Evolutionary conservation across 108 stramenopile genomes (phyloP), one percentile per base, ranked within the genome.

Genomic region (Fistulifera pelliculosa): DNA sequence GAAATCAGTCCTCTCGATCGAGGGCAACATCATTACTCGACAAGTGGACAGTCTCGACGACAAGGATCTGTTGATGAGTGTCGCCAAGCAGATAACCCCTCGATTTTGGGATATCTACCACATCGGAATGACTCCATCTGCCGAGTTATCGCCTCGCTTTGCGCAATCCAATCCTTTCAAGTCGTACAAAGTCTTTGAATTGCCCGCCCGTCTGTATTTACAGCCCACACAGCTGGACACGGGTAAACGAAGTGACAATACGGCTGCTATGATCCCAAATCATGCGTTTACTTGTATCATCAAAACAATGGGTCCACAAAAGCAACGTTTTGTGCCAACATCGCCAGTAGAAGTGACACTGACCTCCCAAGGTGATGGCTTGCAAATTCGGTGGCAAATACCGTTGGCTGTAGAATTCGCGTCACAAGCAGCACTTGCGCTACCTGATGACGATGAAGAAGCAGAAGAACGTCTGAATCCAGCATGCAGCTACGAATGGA

Each of bases 71-170:
- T 16, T 80, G 17, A 49, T 47, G 0, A 44, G 66, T 15, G 44
- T 90, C 1, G 54, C 69, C 16, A 41, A 54, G 10, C 86, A 90
- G 47, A 43, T 86, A 17, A 7, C 53, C 16, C 90, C 90, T 22
- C 70, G 83, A 13, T 91, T 91, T 59, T 91, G 90, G 90, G 90
- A 91, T 66, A 35, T 68, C 8, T 91, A 91, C 56, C 90, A 91
- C 60, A 76, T 87, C 52, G 85, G 83, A 19, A 91, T 91, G 90
- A 80, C 83, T 38, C 90, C 90, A 10, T 76, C 79, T 16, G 71
- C 83, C 24, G 85, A 91, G 57, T 19, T 74, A 25, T 48, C 60
- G 28, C 82, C 73, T 18, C 52, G 69, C 4, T 48, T 70, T 19
- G 19, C 44, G 5, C 21, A 17, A 17, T 45, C 44, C 35, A 2